A percentile compares a stretch with the other conserved stretches of the same genome.
These are phyloP conservation scores for Exophiala dermatitidis DNA, from an alignment of 2,329 filamentous ascomycete genomes.

Conservation along the genomic window DNA sequence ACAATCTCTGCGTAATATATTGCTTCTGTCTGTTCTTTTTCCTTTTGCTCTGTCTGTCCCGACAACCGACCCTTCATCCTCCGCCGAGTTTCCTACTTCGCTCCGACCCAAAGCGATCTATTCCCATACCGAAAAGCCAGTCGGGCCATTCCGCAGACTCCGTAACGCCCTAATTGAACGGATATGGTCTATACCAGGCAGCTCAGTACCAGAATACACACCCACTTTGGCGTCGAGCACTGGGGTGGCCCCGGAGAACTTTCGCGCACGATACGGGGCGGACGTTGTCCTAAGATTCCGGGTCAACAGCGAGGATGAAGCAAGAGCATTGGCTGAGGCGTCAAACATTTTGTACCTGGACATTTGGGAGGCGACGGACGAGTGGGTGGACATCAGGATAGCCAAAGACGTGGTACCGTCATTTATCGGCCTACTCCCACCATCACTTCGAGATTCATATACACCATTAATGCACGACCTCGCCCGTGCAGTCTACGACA, in stretches of 20 bases:
- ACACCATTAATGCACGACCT: constrained; percentile 73
- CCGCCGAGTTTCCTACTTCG: not conserved
- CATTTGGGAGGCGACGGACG: constrained; percentile 75
- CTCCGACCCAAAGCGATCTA: constrained; percentile 1
- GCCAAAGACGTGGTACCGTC: constrained; percentile 66
- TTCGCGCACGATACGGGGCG: constrained; percentile 56
- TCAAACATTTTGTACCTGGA: constrained; percentile 72
- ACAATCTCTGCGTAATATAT: constrained; percentile 10
- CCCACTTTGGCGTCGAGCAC: constrained; percentile 14
- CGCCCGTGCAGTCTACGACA: constrained; percentile 66
- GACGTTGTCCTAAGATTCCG: constrained; percentile 89
- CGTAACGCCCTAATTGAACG: constrained; percentile 39
- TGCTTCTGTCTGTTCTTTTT: constrained; percentile 10
- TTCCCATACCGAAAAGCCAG: constrained; percentile 6
- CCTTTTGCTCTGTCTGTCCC: constrained; percentile 12
- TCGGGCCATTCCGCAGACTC: constrained; percentile 26
- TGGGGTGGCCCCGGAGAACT: constrained; percentile 32
- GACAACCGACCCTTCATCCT: constrained; percentile 10
- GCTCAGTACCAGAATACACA: constrained; percentile 25
- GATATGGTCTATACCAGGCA: constrained; percentile 37
- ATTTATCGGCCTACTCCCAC: constrained; percentile 69
- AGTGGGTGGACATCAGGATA: constrained; percentile 79
- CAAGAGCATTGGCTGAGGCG: constrained; percentile 63
- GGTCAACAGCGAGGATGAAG: constrained; percentile 61
- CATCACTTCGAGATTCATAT: constrained; percentile 63